phyloP scores from a whole-genome alignment of 2,329 filamentous ascomycete species.

The Curvularia verruculosa region DNA sequence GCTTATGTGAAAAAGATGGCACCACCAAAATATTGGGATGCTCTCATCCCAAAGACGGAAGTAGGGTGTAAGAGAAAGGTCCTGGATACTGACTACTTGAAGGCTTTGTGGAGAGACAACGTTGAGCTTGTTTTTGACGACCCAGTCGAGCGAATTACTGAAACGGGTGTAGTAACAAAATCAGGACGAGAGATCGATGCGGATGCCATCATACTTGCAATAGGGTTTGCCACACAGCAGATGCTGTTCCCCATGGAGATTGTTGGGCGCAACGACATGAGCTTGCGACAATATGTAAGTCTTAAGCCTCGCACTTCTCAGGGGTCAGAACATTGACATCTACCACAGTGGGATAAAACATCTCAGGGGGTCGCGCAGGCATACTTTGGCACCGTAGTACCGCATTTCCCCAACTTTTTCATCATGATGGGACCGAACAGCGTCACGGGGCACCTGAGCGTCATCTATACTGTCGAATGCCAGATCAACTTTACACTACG shows the following conservation, averaged over 20 bases:
- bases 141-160: conserved; percentile 49
- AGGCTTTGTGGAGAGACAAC: conserved; percentile 52
- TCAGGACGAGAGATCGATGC: conserved; percentile 50
- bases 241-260: conserved; percentile 58
- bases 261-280: conserved; percentile 50
- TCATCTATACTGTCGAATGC: conserved; percentile 59
- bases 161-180: conserved; percentile 48
- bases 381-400: conserved; percentile 58
- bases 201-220: conserved; percentile 58
- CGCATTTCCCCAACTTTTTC: conserved; percentile 38
- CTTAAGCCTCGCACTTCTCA: not conserved
- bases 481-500: conserved; percentile 58
- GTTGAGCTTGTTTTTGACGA: conserved; percentile 52
- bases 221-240: conserved; percentile 57
- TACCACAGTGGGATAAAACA: conserved; percentile 47
- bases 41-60: conserved; percentile 52
- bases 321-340: conserved; percentile 2
- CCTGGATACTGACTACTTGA: conserved; percentile 56
- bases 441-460: conserved; percentile 57
- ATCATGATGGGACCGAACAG: conserved; percentile 47
- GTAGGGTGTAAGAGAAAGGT: conserved; percentile 59
- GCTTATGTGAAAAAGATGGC: conserved; percentile 54
- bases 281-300: conserved; percentile 48
- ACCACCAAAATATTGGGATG: conserved; percentile 53
- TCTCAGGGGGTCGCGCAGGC: conserved; percentile 50